Base-by-base conservation (phyloP, 2,329 filamentous ascomycete genomes). In the Lachnellula suecica region DNA sequence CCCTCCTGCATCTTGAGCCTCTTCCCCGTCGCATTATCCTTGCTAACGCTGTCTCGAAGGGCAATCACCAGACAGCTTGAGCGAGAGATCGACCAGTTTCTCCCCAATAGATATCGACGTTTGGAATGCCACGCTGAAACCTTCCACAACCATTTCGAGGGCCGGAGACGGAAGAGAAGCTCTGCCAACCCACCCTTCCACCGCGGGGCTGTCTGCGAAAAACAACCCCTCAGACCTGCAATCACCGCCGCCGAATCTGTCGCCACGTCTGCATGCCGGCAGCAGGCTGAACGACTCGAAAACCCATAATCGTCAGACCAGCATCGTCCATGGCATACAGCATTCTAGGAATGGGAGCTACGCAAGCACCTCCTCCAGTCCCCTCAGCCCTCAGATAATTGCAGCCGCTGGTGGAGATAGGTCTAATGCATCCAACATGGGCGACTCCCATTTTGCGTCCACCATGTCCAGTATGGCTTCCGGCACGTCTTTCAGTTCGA, bases 261-360 rank as follows among this genome's bases (percentile, higher is more conserved):
- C 65, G 5, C 64, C 65, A 31, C 64, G 62, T 51, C 47, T 65
- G 10, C 55, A 62, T 47, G 29, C 54, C 8, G 57, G 57, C 24
- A 58, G 52, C 62, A 76, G 79, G 59, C 66, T 75, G n/a, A 70
- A 78, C 54, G 82, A 85, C 60, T 76, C 74, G 44, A 85, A 84
- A 66, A 71, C 61, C 72, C 77, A 99, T 70, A 91, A 97, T 72
- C 87, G 94, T 50, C 91, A 99, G 74, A 96, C 93, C 1, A 97
- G 93, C 44, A 97, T 97, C 63, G 92, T 97, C 52, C 90, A 97
- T 83, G 93, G 94, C 65, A 86, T 96, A 61, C 92, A 96, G 70
- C 94, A 99, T 72, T 88, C 82, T 63, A 79, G 93, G 72, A 96
- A 95, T 79, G 88, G 91, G 63, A 97, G 92, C 73, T 84, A 88